Conservation (phyloP, 306 rosid genomes). For the Ammopiptanthus mongolicus region DNA sequence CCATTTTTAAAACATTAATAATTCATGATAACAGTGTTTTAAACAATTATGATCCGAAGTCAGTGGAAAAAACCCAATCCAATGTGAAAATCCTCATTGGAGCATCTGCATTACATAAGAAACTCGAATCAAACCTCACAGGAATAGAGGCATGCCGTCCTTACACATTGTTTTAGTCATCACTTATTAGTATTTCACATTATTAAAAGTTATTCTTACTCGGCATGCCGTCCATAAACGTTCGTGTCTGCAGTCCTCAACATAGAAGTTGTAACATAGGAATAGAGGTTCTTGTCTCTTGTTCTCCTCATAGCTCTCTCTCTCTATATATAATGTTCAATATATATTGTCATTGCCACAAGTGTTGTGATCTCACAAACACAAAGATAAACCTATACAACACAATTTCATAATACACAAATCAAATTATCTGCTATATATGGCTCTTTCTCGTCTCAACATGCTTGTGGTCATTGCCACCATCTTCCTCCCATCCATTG, state of each 20-base stretch:
- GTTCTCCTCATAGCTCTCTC: background rate
- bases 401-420: background rate
- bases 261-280: background rate
- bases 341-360: background rate
- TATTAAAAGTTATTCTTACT: background rate
- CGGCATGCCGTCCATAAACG: conserved; percentile 8
- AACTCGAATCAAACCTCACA: background rate
- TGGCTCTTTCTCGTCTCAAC: background rate
- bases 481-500: background rate
- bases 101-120: background rate
- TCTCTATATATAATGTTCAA: background rate
- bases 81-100: background rate
- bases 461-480: background rate
- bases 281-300: background rate
- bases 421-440: background rate
- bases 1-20: too few relatives aligned
- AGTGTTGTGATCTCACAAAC: background rate
- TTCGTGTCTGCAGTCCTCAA: background rate
- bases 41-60: background rate
- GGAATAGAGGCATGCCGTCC: too few relatives aligned
- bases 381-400: background rate
- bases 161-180: background rate
- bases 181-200: background rate
- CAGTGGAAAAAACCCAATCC: background rate
- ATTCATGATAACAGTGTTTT: background rate